Percentiles rank a stretch among this genome's conserved stretches.
Conservation (phyloP, 179 eudicot species). For the Nepenthes alata region DNA sequence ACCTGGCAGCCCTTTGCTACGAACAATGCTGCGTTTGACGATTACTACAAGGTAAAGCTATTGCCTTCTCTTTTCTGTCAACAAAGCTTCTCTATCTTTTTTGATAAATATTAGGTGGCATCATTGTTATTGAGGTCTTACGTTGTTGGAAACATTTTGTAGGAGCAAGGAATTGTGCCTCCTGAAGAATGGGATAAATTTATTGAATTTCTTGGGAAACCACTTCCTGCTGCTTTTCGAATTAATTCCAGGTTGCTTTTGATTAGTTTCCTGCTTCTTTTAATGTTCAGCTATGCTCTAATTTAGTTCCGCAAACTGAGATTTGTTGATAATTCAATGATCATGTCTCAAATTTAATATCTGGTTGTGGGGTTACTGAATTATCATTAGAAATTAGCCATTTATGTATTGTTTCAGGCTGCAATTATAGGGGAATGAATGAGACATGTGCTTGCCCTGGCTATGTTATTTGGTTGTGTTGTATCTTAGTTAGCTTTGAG, state of each 20-base stretch:
- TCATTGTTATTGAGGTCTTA: background rate
- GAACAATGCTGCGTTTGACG: conserved; percentile 66
- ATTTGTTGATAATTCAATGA: background rate
- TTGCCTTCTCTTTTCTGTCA: background rate
- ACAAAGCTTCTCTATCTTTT: background rate
- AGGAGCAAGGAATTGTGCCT: conserved; percentile 78
- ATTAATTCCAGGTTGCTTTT: conserved; percentile 68
- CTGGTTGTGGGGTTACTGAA: too few relatives aligned
- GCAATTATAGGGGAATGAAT: too few relatives aligned
- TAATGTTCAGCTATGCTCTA: background rate
- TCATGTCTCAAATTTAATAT: too few relatives aligned
- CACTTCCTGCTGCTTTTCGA: conserved; percentile 89
- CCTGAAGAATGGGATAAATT: conserved; percentile 80
- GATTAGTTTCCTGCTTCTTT: background rate
- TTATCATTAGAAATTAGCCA: too few relatives aligned
- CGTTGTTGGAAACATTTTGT: conserved; percentile 2
- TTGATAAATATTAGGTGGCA: too few relatives aligned
- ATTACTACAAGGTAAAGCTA: conserved; percentile 55
- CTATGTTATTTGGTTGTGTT: too few relatives aligned
- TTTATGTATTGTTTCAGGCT: too few relatives aligned
- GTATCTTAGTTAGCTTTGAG: too few relatives aligned
- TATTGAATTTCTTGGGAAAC: conserved; percentile 44
- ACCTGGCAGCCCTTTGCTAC: conserved; percentile 71
- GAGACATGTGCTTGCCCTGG: too few relatives aligned
- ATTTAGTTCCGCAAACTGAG: background rate